Evolutionary conservation across 164 flowering plant genomes (phyloP).

Genomic region (Chimonanthus salicifolius): DNA sequence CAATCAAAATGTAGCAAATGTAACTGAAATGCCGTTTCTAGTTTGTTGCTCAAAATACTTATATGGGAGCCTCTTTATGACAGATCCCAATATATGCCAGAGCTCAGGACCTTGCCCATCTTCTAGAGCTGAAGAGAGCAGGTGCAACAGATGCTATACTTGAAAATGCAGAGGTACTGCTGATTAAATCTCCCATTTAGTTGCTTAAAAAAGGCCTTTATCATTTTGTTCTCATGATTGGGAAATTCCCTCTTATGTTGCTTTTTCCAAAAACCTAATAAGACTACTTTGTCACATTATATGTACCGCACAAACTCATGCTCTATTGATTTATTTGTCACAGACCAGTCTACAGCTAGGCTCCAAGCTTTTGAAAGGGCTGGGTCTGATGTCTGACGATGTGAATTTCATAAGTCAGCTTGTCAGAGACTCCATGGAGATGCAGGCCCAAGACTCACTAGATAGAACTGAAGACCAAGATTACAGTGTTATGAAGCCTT

Average conservation of each 20-base stretch:
- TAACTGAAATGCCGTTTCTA: not conserved
- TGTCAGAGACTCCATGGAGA: conserved; percentile 87
- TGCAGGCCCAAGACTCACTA: conserved; percentile 64
- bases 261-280: not conserved
- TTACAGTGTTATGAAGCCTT: conserved; percentile 56
- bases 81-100: conserved; percentile 93
- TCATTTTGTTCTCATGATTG: not conserved
- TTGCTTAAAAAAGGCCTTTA: too few relatives aligned
- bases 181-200: conserved; percentile 1
- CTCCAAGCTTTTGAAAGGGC: conserved; percentile 81
- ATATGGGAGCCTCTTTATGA: not conserved
- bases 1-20: not conserved
- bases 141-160: conserved; percentile 96
- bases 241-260: not conserved
- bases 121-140: conserved; percentile 85
- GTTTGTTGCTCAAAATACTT: not conserved
- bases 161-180: conserved; percentile 76
- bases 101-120: conserved; percentile 76
- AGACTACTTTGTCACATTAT: not conserved
- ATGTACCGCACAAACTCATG: not conserved
- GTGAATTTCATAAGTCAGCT: conserved; percentile 77
- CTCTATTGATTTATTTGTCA: not conserved
- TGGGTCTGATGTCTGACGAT: conserved; percentile 96
- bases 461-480: conserved; percentile 42
- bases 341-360: conserved; percentile 99